Conservation (phyloP, 768 basidiomycete species). For the Tulasnella sp. region DNA sequence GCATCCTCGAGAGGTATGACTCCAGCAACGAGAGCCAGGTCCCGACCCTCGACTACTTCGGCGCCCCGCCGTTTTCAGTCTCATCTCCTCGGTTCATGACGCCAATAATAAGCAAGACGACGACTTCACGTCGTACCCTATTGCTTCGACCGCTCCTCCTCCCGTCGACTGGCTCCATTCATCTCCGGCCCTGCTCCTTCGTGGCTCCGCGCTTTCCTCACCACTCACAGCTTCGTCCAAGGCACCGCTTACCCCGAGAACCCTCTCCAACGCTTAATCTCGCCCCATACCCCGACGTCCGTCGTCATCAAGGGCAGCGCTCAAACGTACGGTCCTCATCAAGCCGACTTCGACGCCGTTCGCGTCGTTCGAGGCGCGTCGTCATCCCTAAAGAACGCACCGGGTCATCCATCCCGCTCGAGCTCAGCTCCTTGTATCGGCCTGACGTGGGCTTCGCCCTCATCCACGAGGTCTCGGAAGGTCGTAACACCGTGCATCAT, state of each 20-base stretch:
- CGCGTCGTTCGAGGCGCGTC: conserved; percentile 54
- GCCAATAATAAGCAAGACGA: conserved; percentile 42
- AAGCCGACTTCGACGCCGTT: conserved; percentile 68
- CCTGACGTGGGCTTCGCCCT: conserved; percentile 82
- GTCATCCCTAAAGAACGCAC: conserved; percentile 76
- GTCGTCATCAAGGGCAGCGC: too few species aligned
- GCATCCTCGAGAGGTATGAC: conserved; percentile 69
- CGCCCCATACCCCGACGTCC: conserved; percentile 68
- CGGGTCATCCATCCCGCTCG: conserved; percentile 63
- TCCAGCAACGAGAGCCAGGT: conserved; percentile 59
- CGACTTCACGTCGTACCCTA: conserved; percentile 28
- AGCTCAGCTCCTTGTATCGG: conserved; percentile 72
- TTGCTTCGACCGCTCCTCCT: conserved; percentile 42
- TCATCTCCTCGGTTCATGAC: conserved; percentile 20
- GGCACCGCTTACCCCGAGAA: conserved; percentile 79
- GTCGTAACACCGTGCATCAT: conserved; percentile 84
- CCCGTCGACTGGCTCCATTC: conserved; percentile 67
- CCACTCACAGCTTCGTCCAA: conserved; percentile 74
- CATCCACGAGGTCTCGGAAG: conserved; percentile 78
- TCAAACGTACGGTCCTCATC: too few species aligned
- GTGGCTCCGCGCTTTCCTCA: conserved; percentile 81
- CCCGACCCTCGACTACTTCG: conserved; percentile 78
- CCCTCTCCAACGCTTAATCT: conserved; percentile 75
- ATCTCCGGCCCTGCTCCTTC: conserved; percentile 69
- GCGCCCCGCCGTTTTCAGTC: conserved; percentile 32